Base-by-base conservation (phyloP, 1,284 basidiomycete genomes). In the Mycena citricolor region DNA sequence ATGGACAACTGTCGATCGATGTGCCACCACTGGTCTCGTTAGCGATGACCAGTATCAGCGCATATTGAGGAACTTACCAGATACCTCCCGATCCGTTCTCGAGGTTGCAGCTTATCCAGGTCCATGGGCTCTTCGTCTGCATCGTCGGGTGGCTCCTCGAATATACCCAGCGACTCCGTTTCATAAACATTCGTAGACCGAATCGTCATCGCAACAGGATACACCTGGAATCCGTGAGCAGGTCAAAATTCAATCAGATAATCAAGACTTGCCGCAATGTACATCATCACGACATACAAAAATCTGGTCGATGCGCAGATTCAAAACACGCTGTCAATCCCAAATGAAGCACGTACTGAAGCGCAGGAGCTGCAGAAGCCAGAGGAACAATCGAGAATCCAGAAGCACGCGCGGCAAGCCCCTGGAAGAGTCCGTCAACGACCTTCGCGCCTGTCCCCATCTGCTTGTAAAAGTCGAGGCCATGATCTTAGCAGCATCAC, bases 171-270 rank as follows among this genome's bases (percentile, higher is more conserved):
- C 8, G 78, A 80, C 32, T 73, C 73, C 56, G 90, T 86, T 61
- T 91, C 87, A 50, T 79, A 78, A 55, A 90, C 87, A 61, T 92
- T 93, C 1, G 89, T 91, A 2, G 83, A 76, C 12, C 87, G 81
- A 35, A 91, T 84, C 48, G 84, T 86, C 60, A 79, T 58, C 0
- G 73, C 75, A 11, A 79, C 75, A 19, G 76, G 76, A 55, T 76
- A 78, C 1, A 74, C 62, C 69, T 71, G 26, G 35, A 21, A 17
- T 20, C 14, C 8, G 14, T 36, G 13, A 45, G n/a, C n/a, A n/a
- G 13, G 16, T 22, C 21, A 24, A 22, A 23, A 22, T 8, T 29
- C 30, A 25, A n/a, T n/a, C 6, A 41, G n/a, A 11, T 14, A 22
- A 22, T 19, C 39, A 22, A 23, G 19, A 58, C 64, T 52, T 47